A percentile compares a stretch with the other conserved stretches of the same genome.
phyloP scores from a whole-genome alignment of 2,329 filamentous ascomycete genomes.

The Orbilia blumenaviensis region DNA sequence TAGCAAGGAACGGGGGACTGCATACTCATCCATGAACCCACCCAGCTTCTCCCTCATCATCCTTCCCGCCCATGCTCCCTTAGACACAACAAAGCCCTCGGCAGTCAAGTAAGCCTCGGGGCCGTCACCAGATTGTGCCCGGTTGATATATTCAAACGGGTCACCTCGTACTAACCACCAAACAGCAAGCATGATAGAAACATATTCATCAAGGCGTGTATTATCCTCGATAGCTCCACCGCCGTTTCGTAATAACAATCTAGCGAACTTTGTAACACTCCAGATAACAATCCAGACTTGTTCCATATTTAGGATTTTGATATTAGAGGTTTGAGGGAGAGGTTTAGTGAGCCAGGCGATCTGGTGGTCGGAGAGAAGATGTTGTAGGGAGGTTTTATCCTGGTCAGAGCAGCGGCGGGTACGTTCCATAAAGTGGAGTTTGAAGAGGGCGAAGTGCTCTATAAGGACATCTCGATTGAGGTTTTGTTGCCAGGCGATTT shows the following conservation, averaged over 20 bases:
- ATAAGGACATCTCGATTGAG: not conserved
- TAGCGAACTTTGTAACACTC: not conserved
- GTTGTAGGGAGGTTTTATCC: not conserved
- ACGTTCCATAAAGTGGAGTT: not conserved
- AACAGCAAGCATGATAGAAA: not conserved
- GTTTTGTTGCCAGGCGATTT: not conserved
- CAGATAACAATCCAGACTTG: constrained; percentile 5
- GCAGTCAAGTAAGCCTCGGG: not conserved
- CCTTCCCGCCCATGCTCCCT: not conserved
- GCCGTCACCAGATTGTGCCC: not conserved
- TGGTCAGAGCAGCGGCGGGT: not conserved
- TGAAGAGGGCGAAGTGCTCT: constrained; percentile 4
- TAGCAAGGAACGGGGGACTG: not conserved
- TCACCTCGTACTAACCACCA: not conserved
- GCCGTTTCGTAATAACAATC: not conserved
- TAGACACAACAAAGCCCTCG: not conserved
- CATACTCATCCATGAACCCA: not conserved
- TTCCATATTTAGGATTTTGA: not conserved
- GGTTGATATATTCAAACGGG: not conserved
- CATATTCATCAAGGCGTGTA: not conserved
- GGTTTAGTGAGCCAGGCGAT: not conserved
- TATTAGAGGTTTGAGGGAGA: not conserved
- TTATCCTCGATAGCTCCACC: not conserved
- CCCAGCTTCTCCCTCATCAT: not conserved
- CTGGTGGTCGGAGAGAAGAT: not conserved